phyloP scores from a whole-genome alignment of 768 basidiomycete genomes.

The Strobilomyces echinocephalus region DNA sequence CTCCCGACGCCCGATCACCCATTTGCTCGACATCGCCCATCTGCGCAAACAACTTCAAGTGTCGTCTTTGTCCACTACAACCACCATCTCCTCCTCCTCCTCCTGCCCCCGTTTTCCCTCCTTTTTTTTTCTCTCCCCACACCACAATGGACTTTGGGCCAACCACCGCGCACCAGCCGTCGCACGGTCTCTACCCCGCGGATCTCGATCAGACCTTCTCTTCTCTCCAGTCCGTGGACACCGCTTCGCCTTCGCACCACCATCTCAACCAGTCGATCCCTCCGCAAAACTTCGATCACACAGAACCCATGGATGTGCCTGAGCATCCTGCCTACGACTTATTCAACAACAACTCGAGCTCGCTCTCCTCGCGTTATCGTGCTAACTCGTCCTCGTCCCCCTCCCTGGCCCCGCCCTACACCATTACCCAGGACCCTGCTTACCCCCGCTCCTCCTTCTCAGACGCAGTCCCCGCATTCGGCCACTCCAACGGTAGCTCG shows the following conservation, averaged over 20 bases:
- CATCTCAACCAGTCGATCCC: conserved; percentile 32
- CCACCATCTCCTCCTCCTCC: conserved; percentile 23
- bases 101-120: conserved; percentile 30
- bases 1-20: conserved; percentile 55
- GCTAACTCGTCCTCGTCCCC: conserved; percentile 69
- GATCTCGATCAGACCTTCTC: conserved; percentile 57
- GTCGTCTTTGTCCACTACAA: conserved; percentile 34
- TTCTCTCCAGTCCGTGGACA: conserved; percentile 41
- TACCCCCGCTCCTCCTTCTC: conserved; percentile 57
- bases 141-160: conserved; percentile 50
- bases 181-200: conserved; percentile 42
- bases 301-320: conserved; percentile 50
- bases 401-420: conserved; percentile 55
- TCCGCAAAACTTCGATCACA: conserved; percentile 43
- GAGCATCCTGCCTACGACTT: conserved; percentile 64
- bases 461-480: conserved; percentile 58
- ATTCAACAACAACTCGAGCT: conserved; percentile 46
- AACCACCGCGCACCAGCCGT: conserved; percentile 32
- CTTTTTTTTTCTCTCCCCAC: conserved; percentile 27
- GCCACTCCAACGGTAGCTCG: conserved; percentile 44
- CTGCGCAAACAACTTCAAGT: conserved; percentile 25
- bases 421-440: conserved; percentile 50
- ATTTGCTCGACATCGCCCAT: conserved; percentile 36
- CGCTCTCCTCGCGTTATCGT: conserved; percentile 62
- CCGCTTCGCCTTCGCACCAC: conserved; percentile 35